phyloP scores from a whole-genome alignment of 2,329 filamentous ascomycete genomes.

The Fusarium chuoi region DNA sequence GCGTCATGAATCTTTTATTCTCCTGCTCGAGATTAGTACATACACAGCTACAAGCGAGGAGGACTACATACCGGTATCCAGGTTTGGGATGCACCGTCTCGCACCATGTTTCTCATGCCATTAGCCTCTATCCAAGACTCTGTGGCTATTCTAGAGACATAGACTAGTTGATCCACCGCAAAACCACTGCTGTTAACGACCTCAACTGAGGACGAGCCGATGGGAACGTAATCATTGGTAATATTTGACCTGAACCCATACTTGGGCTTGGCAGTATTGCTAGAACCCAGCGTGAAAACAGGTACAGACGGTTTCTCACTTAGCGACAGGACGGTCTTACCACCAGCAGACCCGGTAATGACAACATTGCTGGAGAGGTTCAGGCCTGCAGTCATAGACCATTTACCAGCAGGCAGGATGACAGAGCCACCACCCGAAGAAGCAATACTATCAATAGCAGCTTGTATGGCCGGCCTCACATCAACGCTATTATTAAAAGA shows the following conservation, averaged over 20 bases:
- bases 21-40: neutral
- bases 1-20: slow-evolving; percentile 14
- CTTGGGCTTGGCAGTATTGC: neutral
- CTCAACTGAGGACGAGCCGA: slow-evolving; percentile 14
- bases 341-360: neutral
- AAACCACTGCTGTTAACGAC: slow-evolving; percentile 1
- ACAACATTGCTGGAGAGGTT: slow-evolving; percentile 5
- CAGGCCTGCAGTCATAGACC: slow-evolving; percentile 19
- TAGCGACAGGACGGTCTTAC: slow-evolving; percentile 6
- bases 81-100: slow-evolving; percentile 20
- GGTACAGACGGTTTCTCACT: neutral
- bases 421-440: slow-evolving; percentile 26
- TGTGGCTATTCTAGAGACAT: slow-evolving; percentile 18
- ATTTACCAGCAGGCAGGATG: slow-evolving; percentile 11
- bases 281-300: slow-evolving; percentile 27
- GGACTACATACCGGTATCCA: slow-evolving; percentile 26
- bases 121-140: slow-evolving; percentile 27
- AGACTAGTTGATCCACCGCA: slow-evolving; percentile 19
- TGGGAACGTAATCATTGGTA: slow-evolving; percentile 29
- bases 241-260: slow-evolving; percentile 20
- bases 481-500: neutral
- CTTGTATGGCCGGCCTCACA: slow-evolving; percentile 17
- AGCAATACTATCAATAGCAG: slow-evolving; percentile 23
- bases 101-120: slow-evolving; percentile 26
- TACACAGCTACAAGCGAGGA: accelerated